phyloP scores from a whole-genome alignment of 78 protist genomes.

The Dictyostelium intermedium region DNA sequence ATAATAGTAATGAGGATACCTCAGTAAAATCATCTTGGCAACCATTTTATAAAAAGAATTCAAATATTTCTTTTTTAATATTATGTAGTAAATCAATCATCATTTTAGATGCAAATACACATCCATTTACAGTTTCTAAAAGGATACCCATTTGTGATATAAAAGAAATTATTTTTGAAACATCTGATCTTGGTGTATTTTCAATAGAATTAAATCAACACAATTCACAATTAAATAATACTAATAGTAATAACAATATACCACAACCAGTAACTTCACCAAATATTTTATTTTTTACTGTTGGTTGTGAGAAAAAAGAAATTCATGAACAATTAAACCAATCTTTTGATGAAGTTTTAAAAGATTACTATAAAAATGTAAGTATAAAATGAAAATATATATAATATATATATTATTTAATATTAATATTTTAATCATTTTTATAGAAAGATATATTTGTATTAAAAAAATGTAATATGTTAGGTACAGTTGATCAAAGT shows the following conservation, averaged over 20 bases:
- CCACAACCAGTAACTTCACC: neutral
- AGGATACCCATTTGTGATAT: slow-evolving; percentile 15
- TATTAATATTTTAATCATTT: neutral
- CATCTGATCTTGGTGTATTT: slow-evolving; percentile 43
- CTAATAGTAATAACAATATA: neutral
- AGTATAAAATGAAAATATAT: neutral
- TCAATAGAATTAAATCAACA: slow-evolving; percentile 13
- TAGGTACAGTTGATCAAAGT: neutral
- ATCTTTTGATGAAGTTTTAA: slow-evolving; percentile 13
- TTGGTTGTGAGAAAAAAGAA: slow-evolving; percentile 49
- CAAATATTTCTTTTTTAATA: neutral
- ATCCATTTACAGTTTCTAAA: slow-evolving; percentile 10
- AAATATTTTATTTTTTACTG: slow-evolving; percentile 16
- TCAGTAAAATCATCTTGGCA: slow-evolving; percentile 30
- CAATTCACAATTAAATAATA: neutral
- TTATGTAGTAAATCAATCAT: neutral
- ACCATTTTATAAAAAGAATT: slow-evolving; percentile 63
- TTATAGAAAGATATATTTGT: slow-evolving; percentile 5
- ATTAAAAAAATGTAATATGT: slow-evolving; percentile 38
- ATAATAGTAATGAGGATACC: neutral
- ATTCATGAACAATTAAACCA: neutral
- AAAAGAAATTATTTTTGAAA: slow-evolving; percentile 33
- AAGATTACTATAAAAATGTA: neutral
- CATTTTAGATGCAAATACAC: slow-evolving; percentile 22
- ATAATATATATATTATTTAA: neutral